Evolutionary conservation across 2,329 filamentous ascomycete genomes (phyloP).

Genomic region (Colletotrichum godetiae): DNA sequence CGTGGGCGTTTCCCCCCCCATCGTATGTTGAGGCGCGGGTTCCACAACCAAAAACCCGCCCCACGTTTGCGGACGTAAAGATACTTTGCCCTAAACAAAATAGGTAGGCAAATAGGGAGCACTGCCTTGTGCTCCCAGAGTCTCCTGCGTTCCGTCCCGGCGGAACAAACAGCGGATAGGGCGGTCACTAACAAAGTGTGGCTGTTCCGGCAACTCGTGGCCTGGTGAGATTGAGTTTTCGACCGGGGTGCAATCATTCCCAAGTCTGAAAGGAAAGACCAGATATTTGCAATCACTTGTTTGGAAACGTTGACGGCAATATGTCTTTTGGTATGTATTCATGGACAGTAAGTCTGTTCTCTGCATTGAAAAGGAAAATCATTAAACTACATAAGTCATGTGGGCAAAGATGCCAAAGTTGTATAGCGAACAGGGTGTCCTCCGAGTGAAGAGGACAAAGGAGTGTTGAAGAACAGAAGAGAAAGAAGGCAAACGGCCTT

Average conservation of each 20-base stretch:
- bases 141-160: not conserved
- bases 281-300: not conserved
- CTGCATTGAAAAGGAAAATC: not conserved
- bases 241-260: not conserved
- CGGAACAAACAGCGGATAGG: not conserved
- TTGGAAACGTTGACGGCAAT: not conserved
- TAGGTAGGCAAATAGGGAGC: too few relatives aligned
- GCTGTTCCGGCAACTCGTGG: not conserved
- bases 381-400: conserved; percentile 17
- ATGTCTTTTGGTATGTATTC: not conserved
- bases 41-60: not conserved
- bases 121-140: too few relatives aligned
- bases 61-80: conserved; percentile 3
- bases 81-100: not conserved
- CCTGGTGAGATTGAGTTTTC: not conserved
- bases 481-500: conserved; percentile 8
- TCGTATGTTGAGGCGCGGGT: not conserved
- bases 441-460: not conserved
- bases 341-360: not conserved
- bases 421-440: not conserved
- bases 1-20: not conserved
- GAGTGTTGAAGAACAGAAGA: not conserved
- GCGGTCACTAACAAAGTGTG: not conserved
- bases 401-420: not conserved
- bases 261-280: not conserved